A percentile compares a stretch with the other conserved stretches of the same genome.
phyloP scores from a whole-genome alignment of 768 basidiomycete genomes.

The Leucosporidium creatinivorum region DNA sequence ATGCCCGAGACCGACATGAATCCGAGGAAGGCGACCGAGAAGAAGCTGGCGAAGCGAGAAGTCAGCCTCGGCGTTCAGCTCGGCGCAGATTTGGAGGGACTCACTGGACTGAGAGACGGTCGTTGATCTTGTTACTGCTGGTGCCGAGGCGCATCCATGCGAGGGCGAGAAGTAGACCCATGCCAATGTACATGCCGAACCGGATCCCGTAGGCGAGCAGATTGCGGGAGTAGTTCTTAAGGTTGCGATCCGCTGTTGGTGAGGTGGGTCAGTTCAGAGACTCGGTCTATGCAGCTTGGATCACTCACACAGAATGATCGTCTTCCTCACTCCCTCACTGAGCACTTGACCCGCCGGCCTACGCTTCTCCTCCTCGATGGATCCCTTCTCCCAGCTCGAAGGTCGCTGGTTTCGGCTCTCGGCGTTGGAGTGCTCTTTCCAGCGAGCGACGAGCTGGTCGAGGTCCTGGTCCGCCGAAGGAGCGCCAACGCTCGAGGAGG shows the following conservation, averaged over 20 bases:
- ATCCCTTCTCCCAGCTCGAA: no score
- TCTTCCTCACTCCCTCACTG: no score
- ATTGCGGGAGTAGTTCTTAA: constrained; percentile 52
- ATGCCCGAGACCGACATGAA: constrained; percentile 54
- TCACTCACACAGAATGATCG: no score
- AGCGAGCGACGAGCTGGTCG: background rate
- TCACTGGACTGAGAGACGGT: constrained; percentile 32
- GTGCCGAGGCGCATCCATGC: constrained; percentile 48
- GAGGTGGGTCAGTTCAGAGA: constrained; percentile 37
- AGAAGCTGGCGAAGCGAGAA: constrained; percentile 45
- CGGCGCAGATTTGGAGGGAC: constrained; percentile 31
- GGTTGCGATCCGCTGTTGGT: constrained; percentile 44
- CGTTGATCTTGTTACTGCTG: constrained; percentile 37
- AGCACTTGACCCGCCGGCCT: no score
- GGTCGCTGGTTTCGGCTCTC: background rate
- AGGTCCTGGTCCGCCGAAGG: background rate
- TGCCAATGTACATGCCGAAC: constrained; percentile 33
- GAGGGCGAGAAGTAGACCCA: constrained; percentile 45
- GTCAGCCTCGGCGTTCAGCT: constrained; percentile 48
- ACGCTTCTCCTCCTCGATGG: no score
- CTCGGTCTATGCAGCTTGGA: no score
- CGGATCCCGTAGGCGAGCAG: constrained; percentile 56
- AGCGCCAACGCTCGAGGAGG: background rate
- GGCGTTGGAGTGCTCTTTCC: background rate
- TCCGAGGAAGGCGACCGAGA: constrained; percentile 47